These are phyloP conservation scores for Populus euphratica DNA, from an alignment of 345 rosid genomes.

Conservation along the genomic window DNA sequence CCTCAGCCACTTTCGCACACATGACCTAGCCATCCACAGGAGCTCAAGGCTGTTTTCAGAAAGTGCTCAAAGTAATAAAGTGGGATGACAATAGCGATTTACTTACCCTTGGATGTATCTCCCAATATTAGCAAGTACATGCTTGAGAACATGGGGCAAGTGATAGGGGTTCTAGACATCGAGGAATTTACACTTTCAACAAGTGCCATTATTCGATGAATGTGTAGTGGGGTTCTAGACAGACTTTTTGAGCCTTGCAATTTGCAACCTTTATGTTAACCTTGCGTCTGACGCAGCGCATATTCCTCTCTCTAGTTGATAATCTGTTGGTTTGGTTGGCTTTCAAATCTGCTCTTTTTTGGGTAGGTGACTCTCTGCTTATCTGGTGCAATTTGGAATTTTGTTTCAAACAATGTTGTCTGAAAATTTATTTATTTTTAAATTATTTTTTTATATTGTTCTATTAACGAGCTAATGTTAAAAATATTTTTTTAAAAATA, in stretches of 20 bases:
- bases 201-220: background rate
- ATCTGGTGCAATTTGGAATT: no score
- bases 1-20: background rate
- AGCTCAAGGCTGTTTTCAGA: background rate
- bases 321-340: no score
- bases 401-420: no score
- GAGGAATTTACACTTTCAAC: background rate
- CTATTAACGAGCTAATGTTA: no score
- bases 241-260: background rate
- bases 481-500: no score
- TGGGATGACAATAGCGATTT: background rate
- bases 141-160: background rate
- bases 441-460: no score
- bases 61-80: background rate
- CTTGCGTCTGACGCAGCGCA: background rate
- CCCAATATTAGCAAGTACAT: background rate
- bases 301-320: background rate
- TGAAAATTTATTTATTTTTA: no score
- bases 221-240: background rate
- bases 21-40: background rate
- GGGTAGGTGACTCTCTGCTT: no score
- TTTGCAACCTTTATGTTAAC: background rate
- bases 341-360: no score
- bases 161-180: background rate
- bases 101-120: background rate